Evolutionary conservation across 2,329 filamentous ascomycete genomes (phyloP), one percentile per base, ranked within the genome.

Genomic region (Calonectria pseudoreteaudii): DNA sequence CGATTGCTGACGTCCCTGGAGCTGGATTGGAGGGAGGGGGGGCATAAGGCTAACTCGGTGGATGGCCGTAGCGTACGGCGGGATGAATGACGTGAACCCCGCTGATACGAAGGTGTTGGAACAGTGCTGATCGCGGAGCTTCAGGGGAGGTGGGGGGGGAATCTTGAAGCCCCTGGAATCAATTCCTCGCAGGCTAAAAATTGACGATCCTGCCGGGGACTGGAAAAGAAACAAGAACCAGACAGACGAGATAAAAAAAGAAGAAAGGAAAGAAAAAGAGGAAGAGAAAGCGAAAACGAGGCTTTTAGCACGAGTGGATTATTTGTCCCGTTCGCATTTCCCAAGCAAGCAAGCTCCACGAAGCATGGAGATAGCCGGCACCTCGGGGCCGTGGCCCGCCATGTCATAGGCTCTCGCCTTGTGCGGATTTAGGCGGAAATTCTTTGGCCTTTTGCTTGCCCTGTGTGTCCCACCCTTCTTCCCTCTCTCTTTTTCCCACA

Each of bases 401-500:
- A 62, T 72, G 70, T 53, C 64, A 72, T 68, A 68, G 65, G 70
- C 47, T 52, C 66, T 52, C 66, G 66, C 66, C 50, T 44, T 56
- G 18, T 41, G 68, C 56, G 44, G 69, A 41, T 66, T 67, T 58
- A 44, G 64, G 41, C 50, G 64, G 52, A 72, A 67, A 41, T 28
- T 13, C 11, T 30, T n/a, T 9, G 41, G 30, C 31, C 31, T 34
- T 26, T 4, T 23, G 44, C n/a, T 23, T 60, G 31, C 56, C 56
- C 36, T 36, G 56, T 36, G 56, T 28, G 60, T 62, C 38, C 38
- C 56, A 53, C 52, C 52, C 56, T 9, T 38, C 11, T 41, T 10
- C 16, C 13, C 44, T 47, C n/a, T 10, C 6, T n/a, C 44, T 16
- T 26, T 30, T 18, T 18, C 23, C n/a, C n/a, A 20, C 56, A 7